Evolutionary conservation across 345 rosid genomes (phyloP), one percentile per base, ranked within the genome.

Genomic region (Rhizophora mangle): DNA sequence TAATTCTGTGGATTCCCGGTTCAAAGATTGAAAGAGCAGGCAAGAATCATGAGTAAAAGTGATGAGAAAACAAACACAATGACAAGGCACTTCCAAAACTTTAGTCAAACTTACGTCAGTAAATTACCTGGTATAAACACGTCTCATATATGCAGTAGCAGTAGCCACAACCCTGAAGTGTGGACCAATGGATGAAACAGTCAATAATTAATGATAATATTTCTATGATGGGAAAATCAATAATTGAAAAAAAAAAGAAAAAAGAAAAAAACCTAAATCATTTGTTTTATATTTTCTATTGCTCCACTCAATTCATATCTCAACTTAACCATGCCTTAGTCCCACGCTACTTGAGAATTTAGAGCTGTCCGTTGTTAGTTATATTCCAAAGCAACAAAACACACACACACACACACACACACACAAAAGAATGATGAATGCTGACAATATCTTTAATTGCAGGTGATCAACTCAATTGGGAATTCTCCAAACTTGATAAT

Each of bases 131-230:
- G 86, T 87, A 78, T 90, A 95, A 70, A 90, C 93, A 39, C 97
- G 96, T 76, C 99, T 88, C 99, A 95, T 95, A 69, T 90, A 95
- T 19, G 97, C 80, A 68, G 92, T 72, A 22, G 99, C 96, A 64
- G 99, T 92, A 52, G 97, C 96, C 20, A 95, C 86, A 62, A 92
- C 96, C 88, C 99, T 95, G 92, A 80, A 87, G 73, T 60, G 65
- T 61, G 8, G 15, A 70, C 18, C 52, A 66, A 58, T 18, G 32
- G 15, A 58, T 76, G 43, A 72, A 67, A 55, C 31, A 67, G n/a
- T 47, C 24, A 62, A 8, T 46, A 27, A 34, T 67, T n/a, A 11
- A 19, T 30, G 61, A 73, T 37, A 65, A 5, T n/a, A 53, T 29
- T n/a, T 16, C 34, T 36, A 29, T 32, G 22, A 62, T 9, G 29